phyloP scores from a whole-genome alignment of 768 basidiomycete genomes.

The Suillus bovinus region DNA sequence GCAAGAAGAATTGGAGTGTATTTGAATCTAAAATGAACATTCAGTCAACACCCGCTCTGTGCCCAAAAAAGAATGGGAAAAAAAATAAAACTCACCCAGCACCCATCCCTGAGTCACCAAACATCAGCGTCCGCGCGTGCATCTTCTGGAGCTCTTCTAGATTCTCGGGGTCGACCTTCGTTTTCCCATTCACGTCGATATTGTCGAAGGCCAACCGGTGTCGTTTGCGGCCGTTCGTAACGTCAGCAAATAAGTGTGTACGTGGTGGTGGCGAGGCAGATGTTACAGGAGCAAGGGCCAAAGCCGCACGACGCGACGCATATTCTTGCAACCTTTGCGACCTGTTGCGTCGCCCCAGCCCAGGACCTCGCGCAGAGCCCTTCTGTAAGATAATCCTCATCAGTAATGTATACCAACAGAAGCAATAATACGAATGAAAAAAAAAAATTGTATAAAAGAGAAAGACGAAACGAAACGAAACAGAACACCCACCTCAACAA shows the following conservation, averaged over 20 bases:
- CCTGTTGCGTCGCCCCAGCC: conserved; percentile 61
- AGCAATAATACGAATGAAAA: background rate
- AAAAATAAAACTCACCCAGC: conserved; percentile 41
- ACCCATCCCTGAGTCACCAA: conserved; percentile 41
- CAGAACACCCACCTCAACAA: conserved; percentile 54
- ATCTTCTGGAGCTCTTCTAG: conserved; percentile 42
- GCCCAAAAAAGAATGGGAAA: background rate
- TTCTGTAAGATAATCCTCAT: conserved; percentile 36
- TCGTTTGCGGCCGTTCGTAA: conserved; percentile 38
- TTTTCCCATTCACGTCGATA: conserved; percentile 20
- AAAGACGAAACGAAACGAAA: conserved; percentile 3
- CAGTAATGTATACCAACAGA: background rate
- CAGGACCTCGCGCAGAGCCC: conserved; percentile 50
- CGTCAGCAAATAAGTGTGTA: conserved; percentile 24
- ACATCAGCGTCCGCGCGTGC: conserved; percentile 48
- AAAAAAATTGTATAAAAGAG: conserved; percentile 8
- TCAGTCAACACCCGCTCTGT: background rate
- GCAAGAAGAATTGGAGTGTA: conserved; percentile 47
- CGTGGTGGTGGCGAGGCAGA: conserved; percentile 26
- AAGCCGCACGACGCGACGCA: conserved; percentile 53
- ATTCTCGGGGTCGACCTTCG: conserved; percentile 22
- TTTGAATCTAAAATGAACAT: conserved; percentile 44
- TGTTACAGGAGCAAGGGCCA: conserved; percentile 25
- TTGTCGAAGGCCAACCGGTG: conserved; percentile 24
- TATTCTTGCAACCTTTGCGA: conserved; percentile 70